Evolutionary conservation across 1,284 basidiomycete genomes (phyloP).

Genomic region (Chiua sp.): DNA sequence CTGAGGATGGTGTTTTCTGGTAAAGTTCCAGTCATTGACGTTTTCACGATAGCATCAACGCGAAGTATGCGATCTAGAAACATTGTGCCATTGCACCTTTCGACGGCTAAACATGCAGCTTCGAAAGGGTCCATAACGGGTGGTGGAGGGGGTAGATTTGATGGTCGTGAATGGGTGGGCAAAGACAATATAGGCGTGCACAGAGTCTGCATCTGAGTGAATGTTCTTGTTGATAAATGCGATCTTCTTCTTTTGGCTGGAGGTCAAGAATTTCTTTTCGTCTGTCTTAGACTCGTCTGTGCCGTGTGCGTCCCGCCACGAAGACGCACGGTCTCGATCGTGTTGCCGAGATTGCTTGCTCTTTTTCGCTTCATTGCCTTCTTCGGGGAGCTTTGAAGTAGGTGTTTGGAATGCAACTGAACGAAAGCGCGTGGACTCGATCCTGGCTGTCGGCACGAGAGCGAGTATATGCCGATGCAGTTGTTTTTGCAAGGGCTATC

Average conservation of each 20-base stretch:
- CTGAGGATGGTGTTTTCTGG: conserved; percentile 8
- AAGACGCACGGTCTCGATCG: conserved; percentile 62
- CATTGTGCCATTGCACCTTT: conserved; percentile 69
- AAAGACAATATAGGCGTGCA: conserved; percentile 91
- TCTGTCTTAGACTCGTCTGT: conserved; percentile 51
- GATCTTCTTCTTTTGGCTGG: conserved; percentile 91
- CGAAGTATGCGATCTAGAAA: conserved; percentile 82
- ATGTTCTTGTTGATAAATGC: conserved; percentile 94
- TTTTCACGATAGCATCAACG: conserved; percentile 68
- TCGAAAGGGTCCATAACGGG: conserved; percentile 72
- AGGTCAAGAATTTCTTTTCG: conserved; percentile 74
- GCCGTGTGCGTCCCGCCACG: conserved; percentile 67
- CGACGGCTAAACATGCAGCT: conserved; percentile 67
- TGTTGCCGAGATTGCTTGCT: conserved; percentile 51
- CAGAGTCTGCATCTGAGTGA: conserved; percentile 70
- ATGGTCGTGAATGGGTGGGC: conserved; percentile 59
- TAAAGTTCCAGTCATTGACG: conserved; percentile 6
- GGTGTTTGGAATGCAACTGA: conserved; percentile 88
- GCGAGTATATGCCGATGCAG: conserved; percentile 76
- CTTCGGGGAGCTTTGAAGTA: conserved; percentile 63
- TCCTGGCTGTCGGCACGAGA: conserved; percentile 72
- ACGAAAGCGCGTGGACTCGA: conserved; percentile 91
- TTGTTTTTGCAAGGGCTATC: conserved; percentile 64
- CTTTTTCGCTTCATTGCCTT: conserved; percentile 38
- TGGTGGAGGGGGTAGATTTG: conserved; percentile 62